Conservation (phyloP, 129 eudicot genomes). For the Pulicaria dysenterica region DNA sequence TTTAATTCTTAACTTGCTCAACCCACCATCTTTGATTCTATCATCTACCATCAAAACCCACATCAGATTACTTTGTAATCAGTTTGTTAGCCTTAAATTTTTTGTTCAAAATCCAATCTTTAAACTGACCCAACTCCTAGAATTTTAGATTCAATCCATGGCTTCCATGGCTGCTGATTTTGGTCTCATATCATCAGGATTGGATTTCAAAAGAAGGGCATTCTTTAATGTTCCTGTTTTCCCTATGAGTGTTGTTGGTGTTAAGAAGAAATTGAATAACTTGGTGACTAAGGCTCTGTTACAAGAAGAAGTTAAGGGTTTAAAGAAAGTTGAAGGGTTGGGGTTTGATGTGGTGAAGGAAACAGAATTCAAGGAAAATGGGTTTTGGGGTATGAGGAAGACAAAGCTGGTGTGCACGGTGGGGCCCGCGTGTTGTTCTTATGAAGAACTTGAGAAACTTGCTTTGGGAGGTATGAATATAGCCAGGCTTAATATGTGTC, state of each 20-base stretch:
- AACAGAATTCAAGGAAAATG: conserved; percentile 55
- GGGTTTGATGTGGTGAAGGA: conserved; percentile 61
- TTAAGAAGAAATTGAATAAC: conserved; percentile 17
- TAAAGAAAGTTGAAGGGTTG: conserved; percentile 31
- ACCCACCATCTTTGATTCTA: conserved; percentile 29
- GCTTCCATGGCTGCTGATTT: conserved; percentile 33
- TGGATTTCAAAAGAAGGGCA: conserved; percentile 21
- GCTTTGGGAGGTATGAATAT: conserved; percentile 81
- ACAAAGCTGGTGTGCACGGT: conserved; percentile 78
- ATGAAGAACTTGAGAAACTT: conserved; percentile 58
- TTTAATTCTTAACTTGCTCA: conserved; percentile 8
- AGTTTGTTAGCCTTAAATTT: background rate
- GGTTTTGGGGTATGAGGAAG: conserved; percentile 65
- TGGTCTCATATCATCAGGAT: conserved; percentile 18
- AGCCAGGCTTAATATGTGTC: conserved; percentile 83
- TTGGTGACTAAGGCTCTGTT: conserved; percentile 28
- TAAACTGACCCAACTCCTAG: background rate
- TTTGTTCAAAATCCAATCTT: conserved; percentile 10
- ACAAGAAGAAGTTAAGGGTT: conserved; percentile 43
- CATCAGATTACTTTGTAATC: conserved; percentile 2
- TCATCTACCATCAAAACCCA: conserved; percentile 6
- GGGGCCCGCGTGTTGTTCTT: conserved; percentile 66
- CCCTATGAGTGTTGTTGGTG: conserved; percentile 14
- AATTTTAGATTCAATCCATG: conserved; percentile 5
- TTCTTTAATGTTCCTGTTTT: conserved; percentile 35